A percentile compares a stretch with the other conserved stretches of the same genome.
phyloP scores from a whole-genome alignment of 331 rosid genomes.

The Erythrophleum ivorense region DNA sequence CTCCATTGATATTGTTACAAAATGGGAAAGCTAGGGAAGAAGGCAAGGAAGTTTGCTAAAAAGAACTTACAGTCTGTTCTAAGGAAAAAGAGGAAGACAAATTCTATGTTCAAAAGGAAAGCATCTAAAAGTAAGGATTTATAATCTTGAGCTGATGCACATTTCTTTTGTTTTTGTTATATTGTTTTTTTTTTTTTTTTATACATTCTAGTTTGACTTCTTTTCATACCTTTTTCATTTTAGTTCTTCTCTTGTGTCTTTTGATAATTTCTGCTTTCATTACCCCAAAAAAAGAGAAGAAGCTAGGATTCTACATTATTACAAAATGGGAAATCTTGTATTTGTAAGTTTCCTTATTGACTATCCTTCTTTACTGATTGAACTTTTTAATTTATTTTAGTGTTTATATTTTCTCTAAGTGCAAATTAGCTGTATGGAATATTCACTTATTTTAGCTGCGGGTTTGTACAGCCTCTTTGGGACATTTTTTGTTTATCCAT shows the following conservation, averaged over 20 bases:
- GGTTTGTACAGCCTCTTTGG: not conserved
- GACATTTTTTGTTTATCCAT: not conserved
- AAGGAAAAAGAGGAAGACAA: conserved; percentile 70
- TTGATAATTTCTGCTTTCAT: not conserved
- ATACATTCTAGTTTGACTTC: not conserved
- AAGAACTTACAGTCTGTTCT: conserved; percentile 89
- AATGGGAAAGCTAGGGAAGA: conserved; percentile 95
- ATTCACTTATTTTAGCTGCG: not conserved
- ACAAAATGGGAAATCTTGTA: not conserved
- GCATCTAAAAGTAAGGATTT: conserved; percentile 71
- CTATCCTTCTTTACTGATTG: not conserved
- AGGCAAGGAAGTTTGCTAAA: conserved; percentile 91
- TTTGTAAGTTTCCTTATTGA: not conserved
- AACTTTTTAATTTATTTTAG: not conserved
- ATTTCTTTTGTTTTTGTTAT: not conserved
- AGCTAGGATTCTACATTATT: not conserved
- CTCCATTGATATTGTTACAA: conserved; percentile 4
- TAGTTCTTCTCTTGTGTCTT: not conserved
- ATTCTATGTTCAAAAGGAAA: conserved; percentile 80
- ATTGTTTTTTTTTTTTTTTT: not conserved
- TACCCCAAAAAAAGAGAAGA: no score
- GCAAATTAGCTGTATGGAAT: not conserved
- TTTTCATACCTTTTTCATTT: not conserved
- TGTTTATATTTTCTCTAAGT: conserved; percentile 19
- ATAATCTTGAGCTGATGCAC: not conserved